phyloP scores from a whole-genome alignment of 2,329 filamentous ascomycete genomes.

The Teratosphaeria destructans region DNA sequence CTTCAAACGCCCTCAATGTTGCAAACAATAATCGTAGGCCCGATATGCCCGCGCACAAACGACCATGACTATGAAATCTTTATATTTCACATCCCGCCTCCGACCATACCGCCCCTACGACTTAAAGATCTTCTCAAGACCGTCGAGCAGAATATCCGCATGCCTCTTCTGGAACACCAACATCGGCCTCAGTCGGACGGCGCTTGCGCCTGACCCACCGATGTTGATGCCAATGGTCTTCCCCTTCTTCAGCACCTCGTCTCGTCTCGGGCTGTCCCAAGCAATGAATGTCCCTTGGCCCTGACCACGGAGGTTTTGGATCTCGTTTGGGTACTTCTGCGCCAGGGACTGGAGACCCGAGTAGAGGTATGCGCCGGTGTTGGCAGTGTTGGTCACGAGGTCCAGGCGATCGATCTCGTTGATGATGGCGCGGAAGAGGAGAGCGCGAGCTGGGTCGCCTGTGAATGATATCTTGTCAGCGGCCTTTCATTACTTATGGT shows the following conservation, averaged over 20 bases:
- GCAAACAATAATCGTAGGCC: not conserved
- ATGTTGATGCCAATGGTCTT: conserved; percentile 80
- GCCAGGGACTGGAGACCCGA: conserved; percentile 57
- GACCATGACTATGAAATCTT: not conserved
- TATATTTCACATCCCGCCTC: not conserved
- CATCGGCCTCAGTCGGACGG: conserved; percentile 79
- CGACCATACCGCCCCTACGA: conserved; percentile 7
- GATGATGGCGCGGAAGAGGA: conserved; percentile 80
- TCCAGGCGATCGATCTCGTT: conserved; percentile 66
- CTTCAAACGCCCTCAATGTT: not conserved
- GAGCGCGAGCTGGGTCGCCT: conserved; percentile 72
- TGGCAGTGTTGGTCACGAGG: conserved; percentile 70
- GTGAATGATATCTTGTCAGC: conserved; percentile 3
- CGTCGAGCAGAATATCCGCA: conserved; percentile 67
- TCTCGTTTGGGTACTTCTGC: conserved; percentile 61
- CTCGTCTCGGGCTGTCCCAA: conserved; percentile 72
- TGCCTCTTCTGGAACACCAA: conserved; percentile 86
- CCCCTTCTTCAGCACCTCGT: conserved; percentile 67
- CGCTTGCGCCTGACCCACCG: conserved; percentile 64
- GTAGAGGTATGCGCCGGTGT: conserved; percentile 70
- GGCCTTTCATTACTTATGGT: not conserved
- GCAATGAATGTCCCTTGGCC: conserved; percentile 87
- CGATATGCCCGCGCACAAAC: not conserved
- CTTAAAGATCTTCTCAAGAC: conserved; percentile 24
- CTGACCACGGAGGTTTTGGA: conserved; percentile 77